Base-by-base conservation (phyloP, 306 rosid species). In the Styphnolobium japonicum region DNA sequence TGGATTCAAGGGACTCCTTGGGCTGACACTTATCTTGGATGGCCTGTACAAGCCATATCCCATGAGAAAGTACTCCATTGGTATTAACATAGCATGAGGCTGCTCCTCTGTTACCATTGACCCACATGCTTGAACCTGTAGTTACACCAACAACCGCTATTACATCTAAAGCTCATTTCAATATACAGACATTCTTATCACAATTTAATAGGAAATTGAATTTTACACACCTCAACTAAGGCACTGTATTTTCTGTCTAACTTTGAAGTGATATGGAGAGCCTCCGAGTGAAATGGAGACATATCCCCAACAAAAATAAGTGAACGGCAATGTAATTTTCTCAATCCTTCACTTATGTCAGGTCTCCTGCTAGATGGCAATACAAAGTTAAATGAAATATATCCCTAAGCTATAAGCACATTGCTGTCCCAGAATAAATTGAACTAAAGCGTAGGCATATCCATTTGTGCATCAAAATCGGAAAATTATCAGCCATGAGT, bases 81-180 rank as follows among this genome's bases (percentile, higher is more conserved):
- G 99, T 84, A 93, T 90, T 89, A 90, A 83, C 99, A 95, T 93
- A 4, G 99, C 98, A 67, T 93, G 94, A 51, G 99, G 99, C 85
- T 95, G 99, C 88, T 95, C 99, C 86, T 91, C 99, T 53, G 98
- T 95, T 77, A 95, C 97, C 97, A 93, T 86, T 27, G 99, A 91
- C 46, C 99, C 98, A 12, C 99, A 95, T 80, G 90, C 90, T 87
- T 95, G 98, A 81, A 95, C 99, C 99, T 95, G 89, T 18, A 46
- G 45, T 79, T 86, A 42, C 62, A 81, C 62, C 67, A 63, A 67
- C 37, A 71, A 31, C n/a, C 52, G 48, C 31, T 11, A 36, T 19
- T 40, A 62, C 76, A 56, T 77, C 42, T 75, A 49, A 15, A 83
- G 16, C 15, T 37, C 76, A 43, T 45, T 49, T 53, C 56, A 10